Conservation (phyloP, 768 basidiomycete genomes). For the Suillus hirtellus region DNA sequence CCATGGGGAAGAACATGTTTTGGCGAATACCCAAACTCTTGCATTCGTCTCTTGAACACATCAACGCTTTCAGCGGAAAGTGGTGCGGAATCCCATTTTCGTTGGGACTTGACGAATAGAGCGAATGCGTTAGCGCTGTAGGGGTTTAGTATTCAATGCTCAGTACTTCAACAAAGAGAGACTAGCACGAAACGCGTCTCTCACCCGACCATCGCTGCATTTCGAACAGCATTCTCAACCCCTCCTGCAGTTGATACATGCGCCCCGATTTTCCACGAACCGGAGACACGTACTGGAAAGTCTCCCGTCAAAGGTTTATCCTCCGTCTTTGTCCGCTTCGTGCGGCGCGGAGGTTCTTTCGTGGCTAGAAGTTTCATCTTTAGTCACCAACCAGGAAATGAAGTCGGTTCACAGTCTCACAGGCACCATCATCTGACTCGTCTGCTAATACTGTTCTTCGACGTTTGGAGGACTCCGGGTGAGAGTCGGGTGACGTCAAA, state of each 20-base stretch:
- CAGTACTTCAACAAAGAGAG: not conserved
- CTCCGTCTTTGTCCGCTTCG: constrained; percentile 15
- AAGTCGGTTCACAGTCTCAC: not conserved
- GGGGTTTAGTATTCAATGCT: constrained; percentile 1
- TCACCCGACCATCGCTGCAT: constrained; percentile 74
- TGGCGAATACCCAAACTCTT: constrained; percentile 58
- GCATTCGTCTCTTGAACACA: constrained; percentile 62
- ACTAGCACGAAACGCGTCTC: not conserved
- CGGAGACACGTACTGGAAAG: constrained; percentile 31
- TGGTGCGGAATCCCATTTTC: constrained; percentile 73
- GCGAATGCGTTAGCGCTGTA: constrained; percentile 82
- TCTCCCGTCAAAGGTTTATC: constrained; percentile 23
- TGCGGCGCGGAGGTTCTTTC: constrained; percentile 10
- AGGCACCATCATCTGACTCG: not conserved
- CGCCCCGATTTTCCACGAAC: constrained; percentile 73
- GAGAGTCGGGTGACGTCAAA: not conserved
- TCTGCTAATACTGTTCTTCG: not conserved
- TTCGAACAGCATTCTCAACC: constrained; percentile 68
- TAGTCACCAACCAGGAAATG: not conserved
- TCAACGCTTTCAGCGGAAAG: constrained; percentile 52
- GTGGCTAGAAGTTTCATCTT: not conserved
- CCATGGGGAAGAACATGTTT: constrained; percentile 79
- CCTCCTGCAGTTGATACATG: constrained; percentile 85
- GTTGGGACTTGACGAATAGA: constrained; percentile 81
- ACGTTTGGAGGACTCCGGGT: not conserved